Evolutionary conservation across 2,329 filamentous ascomycete genomes (phyloP).

Genomic region (Arthrobotrys conoides): DNA sequence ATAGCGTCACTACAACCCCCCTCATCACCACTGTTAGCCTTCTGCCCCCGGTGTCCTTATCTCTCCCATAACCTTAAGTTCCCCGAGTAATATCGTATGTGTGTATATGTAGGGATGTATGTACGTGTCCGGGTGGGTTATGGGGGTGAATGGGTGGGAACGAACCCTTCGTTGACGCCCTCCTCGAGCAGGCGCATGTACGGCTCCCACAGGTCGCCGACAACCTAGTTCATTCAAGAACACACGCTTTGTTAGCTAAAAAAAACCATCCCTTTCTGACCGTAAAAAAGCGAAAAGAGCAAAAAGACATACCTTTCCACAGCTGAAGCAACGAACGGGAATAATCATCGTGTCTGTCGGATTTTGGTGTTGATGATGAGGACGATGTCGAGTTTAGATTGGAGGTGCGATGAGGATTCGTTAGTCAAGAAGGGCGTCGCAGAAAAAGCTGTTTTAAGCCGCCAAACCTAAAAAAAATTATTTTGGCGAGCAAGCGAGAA

Average conservation of each 20-base stretch:
- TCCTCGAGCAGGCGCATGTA: conserved; percentile 87
- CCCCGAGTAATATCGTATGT: conserved; percentile 3
- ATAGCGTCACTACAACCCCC: conserved; percentile 82
- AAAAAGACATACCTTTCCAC: conserved; percentile 84
- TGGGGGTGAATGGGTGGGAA: conserved; percentile 53
- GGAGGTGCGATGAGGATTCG: conserved; percentile 10
- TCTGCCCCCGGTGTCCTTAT: background rate
- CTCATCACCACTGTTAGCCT: conserved; percentile 16
- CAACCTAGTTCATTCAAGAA: conserved; percentile 75
- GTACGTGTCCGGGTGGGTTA: background rate
- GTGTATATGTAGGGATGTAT: background rate
- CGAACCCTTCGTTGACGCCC: conserved; percentile 80
- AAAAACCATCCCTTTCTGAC: background rate
- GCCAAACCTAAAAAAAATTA: conserved; percentile 35
- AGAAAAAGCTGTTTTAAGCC: conserved; percentile 42
- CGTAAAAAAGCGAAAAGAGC: conserved; percentile 14
- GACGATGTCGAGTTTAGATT: background rate
- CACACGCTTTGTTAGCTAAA: conserved; percentile 31
- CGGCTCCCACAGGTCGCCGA: conserved; percentile 96
- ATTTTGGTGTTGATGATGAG: conserved; percentile 1
- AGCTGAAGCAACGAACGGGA: conserved; percentile 97
- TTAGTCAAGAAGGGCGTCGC: background rate
- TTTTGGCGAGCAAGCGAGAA: conserved; percentile 29
- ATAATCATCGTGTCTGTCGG: conserved; percentile 82
- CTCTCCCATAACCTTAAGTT: background rate